Evolutionary conservation across 2,329 filamentous ascomycete species (phyloP).

Genomic region (Xylaria sp.): DNA sequence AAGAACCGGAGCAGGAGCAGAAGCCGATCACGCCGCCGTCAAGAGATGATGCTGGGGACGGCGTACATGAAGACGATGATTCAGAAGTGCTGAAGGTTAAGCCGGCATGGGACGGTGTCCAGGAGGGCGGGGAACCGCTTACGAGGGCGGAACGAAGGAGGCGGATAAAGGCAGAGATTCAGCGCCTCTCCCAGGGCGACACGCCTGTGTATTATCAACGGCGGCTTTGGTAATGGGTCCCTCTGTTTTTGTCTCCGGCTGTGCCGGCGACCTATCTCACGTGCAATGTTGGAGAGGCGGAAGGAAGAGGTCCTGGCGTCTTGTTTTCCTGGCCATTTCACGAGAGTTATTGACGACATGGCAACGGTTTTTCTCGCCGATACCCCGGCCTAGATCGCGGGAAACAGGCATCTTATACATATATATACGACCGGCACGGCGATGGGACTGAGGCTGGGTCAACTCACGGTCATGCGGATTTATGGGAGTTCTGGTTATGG

Average conservation of each 20-base stretch:
- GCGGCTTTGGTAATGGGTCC: conserved; percentile 59
- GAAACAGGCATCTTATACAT: conserved; percentile 9
- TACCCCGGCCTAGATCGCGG: neutral
- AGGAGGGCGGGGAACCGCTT: conserved; percentile 59
- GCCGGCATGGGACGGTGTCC: conserved; percentile 48
- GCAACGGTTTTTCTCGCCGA: neutral
- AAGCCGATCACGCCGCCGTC: conserved; percentile 5
- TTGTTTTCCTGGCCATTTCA: neutral
- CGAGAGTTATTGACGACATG: neutral
- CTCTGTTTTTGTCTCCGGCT: neutral
- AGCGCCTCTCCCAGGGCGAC: conserved; percentile 58
- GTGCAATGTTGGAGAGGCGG: neutral
- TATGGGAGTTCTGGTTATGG: conserved; percentile 14
- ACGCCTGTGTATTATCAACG: conserved; percentile 65
- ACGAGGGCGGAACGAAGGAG: conserved; percentile 65
- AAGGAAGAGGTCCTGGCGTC: neutral
- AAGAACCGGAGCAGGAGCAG: neutral
- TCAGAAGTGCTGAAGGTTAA: conserved; percentile 32
- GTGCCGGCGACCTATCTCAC: neutral
- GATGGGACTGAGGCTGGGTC: neutral
- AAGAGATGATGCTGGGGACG: conserved; percentile 30
- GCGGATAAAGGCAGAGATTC: conserved; percentile 69
- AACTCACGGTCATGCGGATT: conserved; percentile 6
- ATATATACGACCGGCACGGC: neutral
- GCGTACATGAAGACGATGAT: conserved; percentile 1